Evolutionary conservation across 2,329 filamentous ascomycete species (phyloP).

Genomic region (Sporothrix luriei): DNA sequence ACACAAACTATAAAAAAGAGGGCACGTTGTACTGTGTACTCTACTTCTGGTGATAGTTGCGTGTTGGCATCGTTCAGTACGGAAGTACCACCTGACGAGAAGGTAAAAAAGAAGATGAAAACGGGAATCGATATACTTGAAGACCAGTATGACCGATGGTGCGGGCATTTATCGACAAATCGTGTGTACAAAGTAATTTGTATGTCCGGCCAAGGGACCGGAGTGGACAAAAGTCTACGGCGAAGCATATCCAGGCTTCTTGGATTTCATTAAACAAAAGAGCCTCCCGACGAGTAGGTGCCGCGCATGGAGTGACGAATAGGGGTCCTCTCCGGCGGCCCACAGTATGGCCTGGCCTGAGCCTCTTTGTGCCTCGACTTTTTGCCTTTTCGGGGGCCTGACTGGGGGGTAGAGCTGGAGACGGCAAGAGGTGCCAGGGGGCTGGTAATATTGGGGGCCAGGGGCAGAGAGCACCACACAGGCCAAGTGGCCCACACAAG

Average conservation of each 20-base stretch:
- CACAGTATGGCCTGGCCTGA: conserved; percentile 1
- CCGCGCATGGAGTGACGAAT: conserved; percentile 3
- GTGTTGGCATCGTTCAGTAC: background rate
- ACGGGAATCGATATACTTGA: too few species aligned
- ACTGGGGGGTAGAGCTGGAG: conserved; percentile 1
- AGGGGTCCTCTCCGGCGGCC: conserved; percentile 18
- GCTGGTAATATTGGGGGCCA: background rate
- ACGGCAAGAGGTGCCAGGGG: conserved; percentile 24
- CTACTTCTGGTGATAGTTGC: background rate
- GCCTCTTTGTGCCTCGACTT: too few species aligned
- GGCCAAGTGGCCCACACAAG: background rate
- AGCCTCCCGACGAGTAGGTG: background rate
- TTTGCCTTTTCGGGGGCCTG: too few species aligned
- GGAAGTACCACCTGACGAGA: too few species aligned
- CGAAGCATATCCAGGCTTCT: too few species aligned
- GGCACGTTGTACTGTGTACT: background rate
- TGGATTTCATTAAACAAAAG: background rate
- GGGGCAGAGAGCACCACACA: too few species aligned
- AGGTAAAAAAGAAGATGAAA: too few species aligned
- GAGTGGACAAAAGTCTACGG: too few species aligned
- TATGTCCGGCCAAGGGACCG: too few species aligned
- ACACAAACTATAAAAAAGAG: background rate
- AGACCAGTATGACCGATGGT: too few species aligned
- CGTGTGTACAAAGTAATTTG: too few species aligned
- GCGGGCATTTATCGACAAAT: too few species aligned